phyloP scores from a whole-genome alignment of 176 grass and related monocot genomes.

The Avena atlantica region DNA sequence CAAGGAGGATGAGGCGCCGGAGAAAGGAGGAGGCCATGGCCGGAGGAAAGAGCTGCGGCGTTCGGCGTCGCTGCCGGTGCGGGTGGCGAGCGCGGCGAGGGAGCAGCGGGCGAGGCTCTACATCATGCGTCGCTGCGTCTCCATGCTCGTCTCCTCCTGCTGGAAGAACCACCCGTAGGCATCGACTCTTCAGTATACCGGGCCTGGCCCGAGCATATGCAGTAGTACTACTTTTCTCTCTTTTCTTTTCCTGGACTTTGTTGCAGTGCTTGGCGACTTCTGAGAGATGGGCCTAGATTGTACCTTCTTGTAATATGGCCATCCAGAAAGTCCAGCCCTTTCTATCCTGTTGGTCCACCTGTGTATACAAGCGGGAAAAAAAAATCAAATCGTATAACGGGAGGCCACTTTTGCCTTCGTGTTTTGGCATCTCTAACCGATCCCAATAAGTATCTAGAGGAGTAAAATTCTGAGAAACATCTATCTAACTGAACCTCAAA shows the following conservation, averaged over 20 bases:
- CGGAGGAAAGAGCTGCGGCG: slow-evolving; percentile 10
- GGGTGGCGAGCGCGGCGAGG: slow-evolving; percentile 40
- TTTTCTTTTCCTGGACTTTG: not conserved
- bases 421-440: too few species aligned
- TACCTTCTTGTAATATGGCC: slow-evolving; percentile 1
- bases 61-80: not conserved
- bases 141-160: slow-evolving; percentile 59
- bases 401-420: too few species aligned
- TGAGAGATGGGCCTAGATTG: slow-evolving; percentile 16
- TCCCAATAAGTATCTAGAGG: too few species aligned
- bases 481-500: too few species aligned
- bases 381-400: too few species aligned
- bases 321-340: slow-evolving; percentile 12
- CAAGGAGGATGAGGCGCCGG: not conserved
- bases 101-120: slow-evolving; percentile 64
- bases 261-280: not conserved
- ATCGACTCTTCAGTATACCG: not conserved
- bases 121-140: slow-evolving; percentile 68
- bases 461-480: too few species aligned
- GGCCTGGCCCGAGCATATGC: not conserved
- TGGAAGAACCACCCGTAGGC: slow-evolving; percentile 5
- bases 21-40: not conserved
- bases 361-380: not conserved
- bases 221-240: not conserved
- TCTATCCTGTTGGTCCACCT: not conserved